phyloP scores from a whole-genome alignment of 495 filamentous ascomycete species.

The Immersiella caudata region DNA sequence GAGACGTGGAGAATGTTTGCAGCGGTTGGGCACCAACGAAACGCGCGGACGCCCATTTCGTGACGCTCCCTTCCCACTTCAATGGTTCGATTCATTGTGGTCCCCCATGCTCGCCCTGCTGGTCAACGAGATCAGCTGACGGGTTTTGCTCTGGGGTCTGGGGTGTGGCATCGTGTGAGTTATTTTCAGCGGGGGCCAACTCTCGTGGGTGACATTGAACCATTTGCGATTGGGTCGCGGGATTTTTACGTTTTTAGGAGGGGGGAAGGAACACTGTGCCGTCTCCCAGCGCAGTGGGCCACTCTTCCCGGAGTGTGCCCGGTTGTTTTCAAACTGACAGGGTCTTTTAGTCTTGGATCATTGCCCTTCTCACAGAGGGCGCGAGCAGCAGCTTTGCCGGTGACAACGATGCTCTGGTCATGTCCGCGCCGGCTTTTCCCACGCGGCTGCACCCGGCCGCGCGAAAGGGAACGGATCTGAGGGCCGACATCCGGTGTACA shows the following conservation, averaged over 20 bases:
- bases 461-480: conserved; percentile 29
- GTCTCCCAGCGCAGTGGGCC: background rate
- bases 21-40: conserved; percentile 8
- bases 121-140: conserved; percentile 1
- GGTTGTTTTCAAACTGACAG: background rate
- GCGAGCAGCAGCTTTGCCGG: background rate
- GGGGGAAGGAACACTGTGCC: conserved; percentile 6
- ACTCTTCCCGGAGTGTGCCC: background rate
- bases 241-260: conserved; percentile 10
- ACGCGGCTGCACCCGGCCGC: conserved; percentile 3
- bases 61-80: background rate
- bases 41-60: background rate
- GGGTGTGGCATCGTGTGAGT: background rate
- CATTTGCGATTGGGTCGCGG: conserved; percentile 4
- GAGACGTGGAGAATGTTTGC: background rate
- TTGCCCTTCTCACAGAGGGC: background rate
- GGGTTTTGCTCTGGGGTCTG: background rate
- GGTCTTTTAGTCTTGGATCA: background rate
- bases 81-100: background rate
- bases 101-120: background rate
- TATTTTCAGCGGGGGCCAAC: background rate
- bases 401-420: background rate
- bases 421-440: conserved; percentile 18
- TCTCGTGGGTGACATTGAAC: background rate
- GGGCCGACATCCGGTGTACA: conserved; percentile 32